Conservation (phyloP, 768 basidiomycete species). For the Hypholoma fasciculare region DNA sequence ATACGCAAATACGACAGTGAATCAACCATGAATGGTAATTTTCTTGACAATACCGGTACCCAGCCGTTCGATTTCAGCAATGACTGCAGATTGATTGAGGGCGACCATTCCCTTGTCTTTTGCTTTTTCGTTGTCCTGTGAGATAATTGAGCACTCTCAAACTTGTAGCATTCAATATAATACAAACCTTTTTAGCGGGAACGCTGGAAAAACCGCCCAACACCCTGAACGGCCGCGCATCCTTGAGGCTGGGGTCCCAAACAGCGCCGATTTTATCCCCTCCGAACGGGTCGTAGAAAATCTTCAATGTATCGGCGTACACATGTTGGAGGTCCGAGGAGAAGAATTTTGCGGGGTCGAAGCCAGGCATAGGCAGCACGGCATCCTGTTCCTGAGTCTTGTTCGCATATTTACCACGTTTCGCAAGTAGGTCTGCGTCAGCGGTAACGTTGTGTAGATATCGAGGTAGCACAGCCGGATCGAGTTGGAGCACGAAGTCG, state of each 20-base stretch:
- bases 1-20: background rate
- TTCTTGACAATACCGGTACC: slow-evolving; percentile 67
- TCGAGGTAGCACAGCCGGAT: slow-evolving; percentile 62
- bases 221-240: slow-evolving; percentile 72
- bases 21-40: slow-evolving; percentile 28
- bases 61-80: slow-evolving; percentile 76
- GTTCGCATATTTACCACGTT: slow-evolving; percentile 47
- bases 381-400: slow-evolving; percentile 27
- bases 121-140: slow-evolving; percentile 36
- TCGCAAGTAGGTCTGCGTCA: slow-evolving; percentile 46
- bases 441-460: slow-evolving; percentile 71
- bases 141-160: background rate
- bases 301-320: slow-evolving; percentile 74
- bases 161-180: too few species aligned
- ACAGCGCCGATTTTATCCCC: slow-evolving; percentile 79
- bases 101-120: slow-evolving; percentile 62
- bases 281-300: slow-evolving; percentile 86
- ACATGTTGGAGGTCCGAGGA: slow-evolving; percentile 72
- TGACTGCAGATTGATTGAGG: slow-evolving; percentile 65
- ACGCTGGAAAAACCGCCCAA: slow-evolving; percentile 77
- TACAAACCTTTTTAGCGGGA: slow-evolving; percentile 48
- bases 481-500: slow-evolving; percentile 78
- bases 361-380: slow-evolving; percentile 56
- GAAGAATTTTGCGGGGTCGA: slow-evolving; percentile 74
- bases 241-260: slow-evolving; percentile 77